These are phyloP conservation scores for Escovopsis sp. DNA, from an alignment of 2,329 filamentous ascomycete genomes.

Conservation along the genomic window DNA sequence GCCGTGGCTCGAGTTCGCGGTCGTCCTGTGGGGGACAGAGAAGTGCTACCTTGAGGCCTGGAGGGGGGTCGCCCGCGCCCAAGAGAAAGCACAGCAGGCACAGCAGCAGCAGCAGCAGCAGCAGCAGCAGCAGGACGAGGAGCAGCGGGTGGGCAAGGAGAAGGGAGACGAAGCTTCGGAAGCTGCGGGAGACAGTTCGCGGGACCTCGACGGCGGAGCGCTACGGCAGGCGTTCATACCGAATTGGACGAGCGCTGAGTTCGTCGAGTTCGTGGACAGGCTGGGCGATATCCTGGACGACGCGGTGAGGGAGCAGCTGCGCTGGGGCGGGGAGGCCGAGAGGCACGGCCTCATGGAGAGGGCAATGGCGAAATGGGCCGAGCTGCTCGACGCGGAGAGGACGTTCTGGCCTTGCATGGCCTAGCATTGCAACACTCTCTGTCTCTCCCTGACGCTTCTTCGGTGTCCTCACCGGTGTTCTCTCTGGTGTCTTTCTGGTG, in stretches of 20 bases:
- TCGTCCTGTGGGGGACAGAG: slow-evolving; percentile 68
- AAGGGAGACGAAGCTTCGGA: no score
- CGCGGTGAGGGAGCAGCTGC: slow-evolving; percentile 26
- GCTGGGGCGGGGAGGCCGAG: slow-evolving; percentile 18
- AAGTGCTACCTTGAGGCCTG: slow-evolving; percentile 46
- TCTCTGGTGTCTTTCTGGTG: no score
- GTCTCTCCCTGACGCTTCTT: no score
- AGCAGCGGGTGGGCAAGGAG: no score
- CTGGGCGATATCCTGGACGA: slow-evolving; percentile 40
- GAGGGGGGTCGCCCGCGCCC: slow-evolving; percentile 29
- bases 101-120: neutral
- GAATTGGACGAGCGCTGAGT: slow-evolving; percentile 51
- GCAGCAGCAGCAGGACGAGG: no score
- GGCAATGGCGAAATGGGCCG: slow-evolving; percentile 29
- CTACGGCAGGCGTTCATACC: slow-evolving; percentile 49
- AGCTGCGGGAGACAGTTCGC: slow-evolving; percentile 3
- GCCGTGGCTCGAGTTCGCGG: slow-evolving; percentile 46
- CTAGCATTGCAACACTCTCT: slow-evolving; percentile 1
- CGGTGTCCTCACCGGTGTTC: no score
- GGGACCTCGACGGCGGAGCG: slow-evolving; percentile 49
- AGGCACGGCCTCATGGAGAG: slow-evolving; percentile 18
- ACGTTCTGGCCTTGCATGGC: slow-evolving; percentile 38
- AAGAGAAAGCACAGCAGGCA: slow-evolving; percentile 15
- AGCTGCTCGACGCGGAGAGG: slow-evolving; percentile 40
- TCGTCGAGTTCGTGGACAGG: slow-evolving; percentile 40